Evolutionary conservation across 2,329 filamentous ascomycete species (phyloP).

Genomic region (Huntiella omanensis): DNA sequence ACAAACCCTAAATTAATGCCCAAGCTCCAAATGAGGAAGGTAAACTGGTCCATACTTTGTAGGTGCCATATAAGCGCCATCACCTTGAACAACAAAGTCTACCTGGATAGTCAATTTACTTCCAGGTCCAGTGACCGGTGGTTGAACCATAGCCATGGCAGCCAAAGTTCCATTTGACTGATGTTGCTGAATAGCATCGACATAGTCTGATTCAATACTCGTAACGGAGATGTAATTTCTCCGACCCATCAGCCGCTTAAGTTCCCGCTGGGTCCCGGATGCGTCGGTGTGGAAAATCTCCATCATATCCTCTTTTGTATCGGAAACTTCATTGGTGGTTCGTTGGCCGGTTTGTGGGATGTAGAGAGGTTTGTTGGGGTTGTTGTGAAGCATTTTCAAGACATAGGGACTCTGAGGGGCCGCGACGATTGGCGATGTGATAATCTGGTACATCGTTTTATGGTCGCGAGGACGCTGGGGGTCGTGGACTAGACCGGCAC

Average conservation of each 20-base stretch:
- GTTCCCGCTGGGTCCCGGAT: conserved; percentile 60
- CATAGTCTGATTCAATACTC: conserved; percentile 77
- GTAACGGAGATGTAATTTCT: conserved; percentile 86
- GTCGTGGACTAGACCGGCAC: conserved; percentile 86
- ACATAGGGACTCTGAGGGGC: conserved; percentile 71
- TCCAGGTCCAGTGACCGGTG: conserved; percentile 24
- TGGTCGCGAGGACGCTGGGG: conserved; percentile 79
- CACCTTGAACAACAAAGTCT: conserved; percentile 92
- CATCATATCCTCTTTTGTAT: conserved; percentile 99
- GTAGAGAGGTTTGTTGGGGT: conserved; percentile 68
- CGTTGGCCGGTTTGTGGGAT: conserved; percentile 72
- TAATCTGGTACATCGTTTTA: conserved; percentile 99
- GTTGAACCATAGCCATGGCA: conserved; percentile 8
- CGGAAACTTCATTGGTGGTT: conserved; percentile 53
- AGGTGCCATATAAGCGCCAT: conserved; percentile 59
- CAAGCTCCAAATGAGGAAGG: conserved; percentile 68
- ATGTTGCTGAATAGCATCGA: conserved; percentile 19
- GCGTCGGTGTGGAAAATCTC: conserved; percentile 96
- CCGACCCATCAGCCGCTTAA: conserved; percentile 82
- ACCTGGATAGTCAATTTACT: conserved; percentile 70
- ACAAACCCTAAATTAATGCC: conserved; percentile 26
- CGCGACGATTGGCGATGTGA: conserved; percentile 81
- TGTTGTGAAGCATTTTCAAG: conserved; percentile 87
- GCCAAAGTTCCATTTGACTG: conserved; percentile 4
- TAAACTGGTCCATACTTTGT: conserved; percentile 97